Base-by-base conservation (phyloP, 2,329 filamentous ascomycete genomes). In the Talaromyces albobiverticillius region DNA sequence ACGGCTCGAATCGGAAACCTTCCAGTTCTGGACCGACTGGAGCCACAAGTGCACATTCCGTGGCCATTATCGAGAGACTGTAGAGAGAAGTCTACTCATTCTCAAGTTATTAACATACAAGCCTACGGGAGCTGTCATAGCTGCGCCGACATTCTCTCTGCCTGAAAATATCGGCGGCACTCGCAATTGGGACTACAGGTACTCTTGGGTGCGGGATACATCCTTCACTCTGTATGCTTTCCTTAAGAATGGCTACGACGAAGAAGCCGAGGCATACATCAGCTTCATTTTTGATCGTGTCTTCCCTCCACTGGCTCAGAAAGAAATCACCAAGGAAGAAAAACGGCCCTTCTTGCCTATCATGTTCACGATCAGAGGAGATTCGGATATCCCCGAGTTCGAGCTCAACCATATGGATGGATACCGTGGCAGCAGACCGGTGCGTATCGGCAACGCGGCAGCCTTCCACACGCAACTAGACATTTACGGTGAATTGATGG, bases 351-450 rank as follows among this genome's bases (percentile, higher is more conserved):
- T 70, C 52, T 71, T 92, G 32, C 88, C 88, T 11, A 89, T 92
- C 64, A 91, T 92, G 88, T 90, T 91, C 65, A 89, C 85, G 38
- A 90, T 92, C 60, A 79, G 83, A 22, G 88, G 88, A 45, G 84
- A 84, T 42, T 90, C 86, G 1, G 84, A 90, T 36, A 88, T 91
- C 34, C 86, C 87, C 0, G 88, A 90, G 69, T 63, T 78, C 32
- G 86, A 88, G 59, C 77, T 90, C 5, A 69, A 76, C 50, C 88
- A 92, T 61, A 77, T 92, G 2, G 84, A 89, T 42, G 88, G 88
- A 2, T 90, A 91, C 66, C 78, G 83, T 50, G 80, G 82, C 23
- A 90, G 87, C 66, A 79, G 73, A 46, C 88, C 88, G 0, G 88
- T 92, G 20, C 82, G 88, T 2, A 87, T 91, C 48, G 88, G 88